Conservation (phyloP, 176 grass and related monocot species). For the Coix lacrymajobi region DNA sequence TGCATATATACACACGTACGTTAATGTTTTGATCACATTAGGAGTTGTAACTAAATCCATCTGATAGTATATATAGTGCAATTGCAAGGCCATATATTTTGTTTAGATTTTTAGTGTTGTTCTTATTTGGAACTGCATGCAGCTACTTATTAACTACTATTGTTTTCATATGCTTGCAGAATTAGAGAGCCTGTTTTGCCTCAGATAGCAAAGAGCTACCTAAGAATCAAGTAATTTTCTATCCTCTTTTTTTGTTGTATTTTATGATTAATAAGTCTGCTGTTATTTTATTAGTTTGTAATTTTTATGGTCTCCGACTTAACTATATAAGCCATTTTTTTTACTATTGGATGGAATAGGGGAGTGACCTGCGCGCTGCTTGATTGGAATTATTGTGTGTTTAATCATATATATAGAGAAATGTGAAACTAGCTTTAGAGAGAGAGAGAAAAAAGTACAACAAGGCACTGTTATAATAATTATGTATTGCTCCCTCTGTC, state of each 20-base stretch:
- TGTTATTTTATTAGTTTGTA: background rate
- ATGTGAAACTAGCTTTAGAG: background rate
- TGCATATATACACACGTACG: background rate
- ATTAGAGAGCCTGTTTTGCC: constrained; percentile 71
- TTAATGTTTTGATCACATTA: background rate
- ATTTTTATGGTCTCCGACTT: background rate
- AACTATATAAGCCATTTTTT: background rate
- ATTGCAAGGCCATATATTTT: constrained; percentile 2
- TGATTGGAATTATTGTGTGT: background rate
- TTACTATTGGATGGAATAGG: background rate
- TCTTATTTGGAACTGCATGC: background rate
- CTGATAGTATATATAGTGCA: background rate
- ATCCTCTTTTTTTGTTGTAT: background rate
- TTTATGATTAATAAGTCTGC: background rate
- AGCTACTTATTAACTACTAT: background rate
- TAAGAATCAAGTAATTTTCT: constrained; percentile 86
- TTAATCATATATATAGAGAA: background rate
- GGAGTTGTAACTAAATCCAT: background rate
- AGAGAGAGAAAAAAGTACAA: background rate
- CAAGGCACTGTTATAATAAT: background rate
- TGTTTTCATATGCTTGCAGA: constrained; percentile 53
- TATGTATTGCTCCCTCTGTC: too few relatives aligned
- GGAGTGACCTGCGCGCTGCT: background rate
- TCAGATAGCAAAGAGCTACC: constrained; percentile 85
- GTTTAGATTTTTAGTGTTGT: background rate